Evolutionary conservation across 1,284 basidiomycete species (phyloP).

Genomic region (Athelia sp.): DNA sequence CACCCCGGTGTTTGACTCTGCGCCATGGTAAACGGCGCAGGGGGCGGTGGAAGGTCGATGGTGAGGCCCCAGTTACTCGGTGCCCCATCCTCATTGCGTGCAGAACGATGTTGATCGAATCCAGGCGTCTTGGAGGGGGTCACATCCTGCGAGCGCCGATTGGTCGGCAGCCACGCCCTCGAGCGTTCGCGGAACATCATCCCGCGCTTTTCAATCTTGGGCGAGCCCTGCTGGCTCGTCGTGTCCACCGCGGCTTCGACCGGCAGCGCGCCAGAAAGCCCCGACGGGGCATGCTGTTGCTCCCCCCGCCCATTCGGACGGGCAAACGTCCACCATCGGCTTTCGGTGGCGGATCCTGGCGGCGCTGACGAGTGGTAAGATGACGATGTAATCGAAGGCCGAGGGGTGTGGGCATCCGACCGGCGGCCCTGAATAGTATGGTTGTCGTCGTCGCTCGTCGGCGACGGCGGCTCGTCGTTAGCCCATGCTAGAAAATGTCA

Average conservation of each 20-base stretch:
- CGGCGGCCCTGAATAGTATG: constrained; percentile 20
- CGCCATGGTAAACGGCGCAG: constrained; percentile 42
- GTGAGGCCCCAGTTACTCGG: constrained; percentile 26
- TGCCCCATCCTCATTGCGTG: constrained; percentile 1
- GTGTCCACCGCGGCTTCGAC: neutral
- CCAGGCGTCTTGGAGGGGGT: constrained; percentile 12
- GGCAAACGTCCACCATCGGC: constrained; percentile 69
- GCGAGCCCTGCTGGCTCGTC: neutral
- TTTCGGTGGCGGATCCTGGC: constrained; percentile 31
- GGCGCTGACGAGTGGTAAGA: constrained; percentile 51
- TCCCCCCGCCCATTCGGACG: constrained; percentile 33
- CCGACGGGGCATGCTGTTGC: constrained; percentile 13
- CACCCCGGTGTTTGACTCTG: constrained; percentile 59
- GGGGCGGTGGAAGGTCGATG: constrained; percentile 34
- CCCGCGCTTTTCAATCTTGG: constrained; percentile 20
- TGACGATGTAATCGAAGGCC: constrained; percentile 39
- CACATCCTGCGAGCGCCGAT: constrained; percentile 24
- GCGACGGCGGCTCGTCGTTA: constrained; percentile 74
- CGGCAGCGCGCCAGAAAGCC: constrained; percentile 10
- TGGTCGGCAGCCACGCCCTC: constrained; percentile 35
- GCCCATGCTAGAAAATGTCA: constrained; percentile 61
- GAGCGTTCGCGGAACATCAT: constrained; percentile 32
- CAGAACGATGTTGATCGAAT: constrained; percentile 9
- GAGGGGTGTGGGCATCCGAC: constrained; percentile 26
- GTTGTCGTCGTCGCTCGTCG: constrained; percentile 40